Conservation (phyloP, 1,284 basidiomycete genomes). For the Xerocomus nothofagi region DNA sequence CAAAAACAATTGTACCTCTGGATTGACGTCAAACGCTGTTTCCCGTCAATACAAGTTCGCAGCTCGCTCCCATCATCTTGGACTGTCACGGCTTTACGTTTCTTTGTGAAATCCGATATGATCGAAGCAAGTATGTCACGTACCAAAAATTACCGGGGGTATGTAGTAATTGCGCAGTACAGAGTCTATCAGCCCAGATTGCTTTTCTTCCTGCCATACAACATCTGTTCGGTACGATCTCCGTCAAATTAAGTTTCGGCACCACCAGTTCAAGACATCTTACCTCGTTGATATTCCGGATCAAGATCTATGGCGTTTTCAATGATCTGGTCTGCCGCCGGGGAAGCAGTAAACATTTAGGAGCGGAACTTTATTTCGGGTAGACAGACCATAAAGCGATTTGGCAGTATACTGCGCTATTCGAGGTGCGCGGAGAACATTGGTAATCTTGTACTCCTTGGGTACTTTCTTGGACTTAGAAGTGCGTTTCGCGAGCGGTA, state of each 20-base stretch:
- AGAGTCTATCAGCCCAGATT: slow-evolving; percentile 53
- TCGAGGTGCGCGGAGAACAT: slow-evolving; percentile 43
- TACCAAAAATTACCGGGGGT: slow-evolving; percentile 54
- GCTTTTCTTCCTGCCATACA: slow-evolving; percentile 48
- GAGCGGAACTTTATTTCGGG: background rate
- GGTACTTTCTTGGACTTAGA: slow-evolving; percentile 22
- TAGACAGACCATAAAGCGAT: slow-evolving; percentile 45
- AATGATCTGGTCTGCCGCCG: slow-evolving; percentile 44
- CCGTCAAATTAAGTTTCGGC: slow-evolving; percentile 3
- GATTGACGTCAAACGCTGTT: slow-evolving; percentile 55
- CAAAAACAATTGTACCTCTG: slow-evolving; percentile 36
- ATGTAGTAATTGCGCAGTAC: slow-evolving; percentile 57
- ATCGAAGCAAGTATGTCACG: slow-evolving; percentile 8
- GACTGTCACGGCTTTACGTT: slow-evolving; percentile 19
- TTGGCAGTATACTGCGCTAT: slow-evolving; percentile 45
- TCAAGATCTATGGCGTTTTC: slow-evolving; percentile 47
- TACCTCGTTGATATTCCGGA: slow-evolving; percentile 56
- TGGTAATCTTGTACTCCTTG: slow-evolving; percentile 38
- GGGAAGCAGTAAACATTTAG: background rate
- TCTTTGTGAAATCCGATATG: background rate
- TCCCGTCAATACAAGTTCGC: slow-evolving; percentile 54
- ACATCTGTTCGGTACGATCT: slow-evolving; percentile 39
- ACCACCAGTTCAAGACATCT: background rate
- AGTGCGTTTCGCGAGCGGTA: slow-evolving; percentile 25
- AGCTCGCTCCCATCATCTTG: slow-evolving; percentile 45